Percentiles rank a stretch among this genome's conserved stretches.
These are phyloP conservation scores for Pilaira anomala DNA, from an alignment of 192 early-diverging fungal genomes.

Conservation along the genomic window DNA sequence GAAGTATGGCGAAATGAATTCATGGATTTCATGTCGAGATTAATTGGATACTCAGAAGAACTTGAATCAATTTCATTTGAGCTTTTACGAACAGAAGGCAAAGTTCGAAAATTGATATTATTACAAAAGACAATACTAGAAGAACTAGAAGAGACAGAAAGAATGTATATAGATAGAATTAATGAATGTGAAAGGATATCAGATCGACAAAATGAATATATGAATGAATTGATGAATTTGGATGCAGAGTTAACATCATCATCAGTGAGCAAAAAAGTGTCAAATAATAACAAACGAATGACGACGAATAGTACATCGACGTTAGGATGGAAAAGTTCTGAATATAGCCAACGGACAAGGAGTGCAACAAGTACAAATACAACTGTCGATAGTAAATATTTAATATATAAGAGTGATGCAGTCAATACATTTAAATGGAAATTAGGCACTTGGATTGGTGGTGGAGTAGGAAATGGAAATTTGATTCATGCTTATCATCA, in stretches of 20 bases:
- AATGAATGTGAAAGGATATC: slow-evolving; percentile 17
- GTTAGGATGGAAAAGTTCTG: neutral
- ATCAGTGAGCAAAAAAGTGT: slow-evolving; percentile 17
- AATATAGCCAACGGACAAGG: neutral
- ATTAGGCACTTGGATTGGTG: slow-evolving; percentile 19
- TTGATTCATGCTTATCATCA: slow-evolving; percentile 24
- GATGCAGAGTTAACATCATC: no score
- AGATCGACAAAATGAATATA: slow-evolving; percentile 17
- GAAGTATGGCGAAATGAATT: slow-evolving; percentile 28
- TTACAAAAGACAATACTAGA: slow-evolving; percentile 14
- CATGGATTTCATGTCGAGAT: slow-evolving; percentile 15
- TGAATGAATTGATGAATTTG: slow-evolving; percentile 16
- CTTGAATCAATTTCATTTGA: slow-evolving; percentile 33
- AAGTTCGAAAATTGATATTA: slow-evolving; percentile 18
- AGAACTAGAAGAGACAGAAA: slow-evolving; percentile 22
- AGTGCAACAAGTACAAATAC: neutral
- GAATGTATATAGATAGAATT: slow-evolving; percentile 18
- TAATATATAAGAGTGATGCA: neutral
- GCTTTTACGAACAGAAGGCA: slow-evolving; percentile 19
- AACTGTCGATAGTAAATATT: neutral
- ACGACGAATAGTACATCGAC: neutral
- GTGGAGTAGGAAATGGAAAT: slow-evolving; percentile 21
- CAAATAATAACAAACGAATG: neutral
- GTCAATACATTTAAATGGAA: slow-evolving; percentile 20
- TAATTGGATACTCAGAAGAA: slow-evolving; percentile 27